Base-by-base conservation (phyloP, 1,284 basidiomycete species). In the Ceratobasidium sp. region DNA sequence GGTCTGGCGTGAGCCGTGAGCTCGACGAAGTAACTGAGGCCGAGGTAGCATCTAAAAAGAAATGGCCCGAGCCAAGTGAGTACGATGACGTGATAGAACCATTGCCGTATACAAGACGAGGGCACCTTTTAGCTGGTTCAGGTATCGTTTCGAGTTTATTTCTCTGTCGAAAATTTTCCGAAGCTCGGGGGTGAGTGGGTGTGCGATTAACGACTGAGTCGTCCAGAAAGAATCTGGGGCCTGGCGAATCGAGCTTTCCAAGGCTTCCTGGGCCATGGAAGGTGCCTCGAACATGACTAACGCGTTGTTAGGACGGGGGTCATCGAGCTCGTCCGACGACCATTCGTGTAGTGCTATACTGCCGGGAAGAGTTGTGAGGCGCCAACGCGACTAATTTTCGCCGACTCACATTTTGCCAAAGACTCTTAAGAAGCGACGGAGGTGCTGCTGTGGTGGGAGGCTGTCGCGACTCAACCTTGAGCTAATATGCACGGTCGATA, bases 281-380 rank as follows among this genome's bases (percentile, higher is more conserved):
- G 54, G 56, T 5, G 54, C 18, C n/a, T 71, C 67, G 46, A 71
- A 60, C 42, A 71, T 44, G 8, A 71, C 58, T 1, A 71, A 28
- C 23, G 58, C 67, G 14, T 71, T 71, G 36, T 71, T 71, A 5
- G 46, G 40, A 16, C 63, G 48, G 9, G n/a, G 25, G 23, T 36
- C 25, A 16, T 33, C 42, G 16, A 36, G 33, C 4, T 51, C 44
- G 21, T 60, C 58, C 11, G 28, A 38, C n/a, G 40, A 16, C 67
- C 67, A 71, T 42, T 71, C 67, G 33, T 71, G 36, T 16, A 71
- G 23, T 21, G 56, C 67, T 49, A 46, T 49, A 48, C 67, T 71
- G 33, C 40, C 44, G 23, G 14, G 21, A 18, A 21, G 42, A 16
- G 25, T 12, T n/a, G 38, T 51, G 18, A 53, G 54, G 51, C 46